Percentiles rank a stretch among this genome's conserved stretches.
Evolutionary conservation across 106 monocot genomes (phyloP).

Genomic region (Vanilla planifolia): DNA sequence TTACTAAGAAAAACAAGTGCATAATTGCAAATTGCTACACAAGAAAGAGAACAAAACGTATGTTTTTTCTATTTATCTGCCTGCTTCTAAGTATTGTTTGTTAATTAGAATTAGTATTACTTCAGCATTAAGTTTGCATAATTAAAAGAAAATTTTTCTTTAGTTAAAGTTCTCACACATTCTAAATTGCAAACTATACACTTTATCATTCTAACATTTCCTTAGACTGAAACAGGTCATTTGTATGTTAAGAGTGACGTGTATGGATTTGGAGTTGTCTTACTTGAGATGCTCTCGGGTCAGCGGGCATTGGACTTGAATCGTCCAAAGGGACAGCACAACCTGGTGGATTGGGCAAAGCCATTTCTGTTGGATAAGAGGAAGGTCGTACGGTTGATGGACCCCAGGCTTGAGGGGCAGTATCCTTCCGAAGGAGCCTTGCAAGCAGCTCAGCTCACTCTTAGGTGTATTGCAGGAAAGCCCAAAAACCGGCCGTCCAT

Average conservation of each 20-base stretch:
- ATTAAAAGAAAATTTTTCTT: no score
- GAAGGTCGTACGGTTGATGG: neutral
- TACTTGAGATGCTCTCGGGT: neutral
- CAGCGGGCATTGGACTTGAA: neutral
- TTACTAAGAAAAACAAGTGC: no score
- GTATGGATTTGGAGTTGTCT: neutral
- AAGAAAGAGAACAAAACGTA: no score
- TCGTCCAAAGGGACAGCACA: neutral
- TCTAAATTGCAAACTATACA: no score
- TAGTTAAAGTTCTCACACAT: no score
- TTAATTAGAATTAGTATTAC: no score
- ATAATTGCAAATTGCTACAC: no score
- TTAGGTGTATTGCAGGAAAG: neutral
- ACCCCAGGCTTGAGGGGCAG: neutral
- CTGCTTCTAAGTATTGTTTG: no score
- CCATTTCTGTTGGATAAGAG: neutral
- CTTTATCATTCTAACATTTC: no score
- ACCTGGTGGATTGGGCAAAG: slow-evolving; percentile 1
- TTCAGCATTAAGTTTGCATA: no score
- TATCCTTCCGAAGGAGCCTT: neutral
- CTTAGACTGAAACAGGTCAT: no score
- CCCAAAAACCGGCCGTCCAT: neutral
- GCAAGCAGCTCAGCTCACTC: slow-evolving; percentile 2
- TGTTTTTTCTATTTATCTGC: no score
- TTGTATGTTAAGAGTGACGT: slow-evolving; percentile 2